Base-by-base conservation (phyloP, 129 eudicot genomes). In the Artemisia annua region DNA sequence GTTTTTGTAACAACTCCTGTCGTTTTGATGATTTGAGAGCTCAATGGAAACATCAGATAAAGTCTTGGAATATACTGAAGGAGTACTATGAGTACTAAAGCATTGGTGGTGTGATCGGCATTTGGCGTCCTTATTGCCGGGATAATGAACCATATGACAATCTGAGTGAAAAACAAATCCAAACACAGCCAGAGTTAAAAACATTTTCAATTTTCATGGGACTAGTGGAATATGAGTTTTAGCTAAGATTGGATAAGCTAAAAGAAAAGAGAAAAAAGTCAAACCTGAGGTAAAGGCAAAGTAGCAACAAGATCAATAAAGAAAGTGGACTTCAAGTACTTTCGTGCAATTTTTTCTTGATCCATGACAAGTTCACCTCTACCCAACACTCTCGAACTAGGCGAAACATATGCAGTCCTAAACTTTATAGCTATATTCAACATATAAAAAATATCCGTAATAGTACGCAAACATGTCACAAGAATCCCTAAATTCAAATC, bases 291-390 rank as follows among this genome's bases (percentile, higher is more conserved):
- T 74, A 93, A 87, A 74, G 98, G 98, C 83, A 93, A 82, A 15
- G 96, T 95, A 13, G 97, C 98, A 75, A 89, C 79, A 49, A 84
- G 75, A 84, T 93, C 97, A 55, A 93, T 66, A 56, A 76, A 59
- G 79, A 93, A 89, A 54, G 83, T 93, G 0, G 91, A 79, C 85
- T 87, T 83, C 80, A 94, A 81, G 62, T 94, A 94, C 81, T 85
- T 83, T 80, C 30, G 66, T 0, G 93, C 91, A 26, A 94, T 94
- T 81, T 77, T 62, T 7, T 72, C 61, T 1, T 63, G 87, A 81
- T 94, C 96, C 87, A 76, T 87, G 16, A 94, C 99, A 77, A 94
- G 97, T 56, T 94, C 99, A 53, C 99, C 99, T 76, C 91, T 86
- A 0, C 99, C 99, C 35, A 94, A 88, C 53, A 94, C 96, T 74